Conservation (phyloP, 2,329 filamentous ascomycete genomes). For the Camillea tinctor region DNA sequence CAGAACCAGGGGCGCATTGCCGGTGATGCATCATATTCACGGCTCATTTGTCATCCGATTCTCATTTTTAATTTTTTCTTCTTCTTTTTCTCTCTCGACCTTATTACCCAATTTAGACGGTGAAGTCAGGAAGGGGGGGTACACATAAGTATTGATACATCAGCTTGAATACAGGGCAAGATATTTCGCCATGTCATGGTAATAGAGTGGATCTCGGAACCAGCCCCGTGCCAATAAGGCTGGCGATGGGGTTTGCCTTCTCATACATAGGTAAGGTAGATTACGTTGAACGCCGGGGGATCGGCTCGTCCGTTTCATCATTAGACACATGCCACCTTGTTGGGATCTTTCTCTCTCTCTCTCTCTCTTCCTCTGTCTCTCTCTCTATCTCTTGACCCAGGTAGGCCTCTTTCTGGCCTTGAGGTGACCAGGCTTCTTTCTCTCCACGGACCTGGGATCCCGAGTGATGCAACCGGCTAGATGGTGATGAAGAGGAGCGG, state of each 20-base stretch:
- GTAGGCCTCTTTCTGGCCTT: constrained; percentile 98
- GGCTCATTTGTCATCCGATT: constrained; percentile 4
- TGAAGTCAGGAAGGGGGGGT: constrained; percentile 13
- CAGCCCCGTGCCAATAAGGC: constrained; percentile 7
- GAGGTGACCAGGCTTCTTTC: constrained; percentile 94
- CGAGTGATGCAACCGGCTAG: constrained; percentile 89
- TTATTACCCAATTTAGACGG: constrained; percentile 7
- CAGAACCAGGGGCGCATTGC: background rate
- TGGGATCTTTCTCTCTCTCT: no score
- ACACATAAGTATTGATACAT: constrained; percentile 30
- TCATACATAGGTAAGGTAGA: constrained; percentile 5
- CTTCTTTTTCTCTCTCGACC: background rate
- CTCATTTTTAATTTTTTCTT: no score
- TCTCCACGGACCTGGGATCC: constrained; percentile 88
- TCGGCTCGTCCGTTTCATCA: background rate
- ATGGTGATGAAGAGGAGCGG: constrained; percentile 15
- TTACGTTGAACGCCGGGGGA: constrained; percentile 1
- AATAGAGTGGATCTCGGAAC: constrained; percentile 6
- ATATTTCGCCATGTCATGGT: constrained; percentile 11
- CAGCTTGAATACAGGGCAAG: constrained; percentile 21
- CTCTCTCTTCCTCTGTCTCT: no score
- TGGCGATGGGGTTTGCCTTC: constrained; percentile 8
- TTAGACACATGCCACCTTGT: constrained; percentile 1
- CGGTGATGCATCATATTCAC: background rate
- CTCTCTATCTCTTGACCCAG: constrained; percentile 80